Evolutionary conservation across 1,139 yeast species (phyloP).

Genomic region (Pichia sp.): DNA sequence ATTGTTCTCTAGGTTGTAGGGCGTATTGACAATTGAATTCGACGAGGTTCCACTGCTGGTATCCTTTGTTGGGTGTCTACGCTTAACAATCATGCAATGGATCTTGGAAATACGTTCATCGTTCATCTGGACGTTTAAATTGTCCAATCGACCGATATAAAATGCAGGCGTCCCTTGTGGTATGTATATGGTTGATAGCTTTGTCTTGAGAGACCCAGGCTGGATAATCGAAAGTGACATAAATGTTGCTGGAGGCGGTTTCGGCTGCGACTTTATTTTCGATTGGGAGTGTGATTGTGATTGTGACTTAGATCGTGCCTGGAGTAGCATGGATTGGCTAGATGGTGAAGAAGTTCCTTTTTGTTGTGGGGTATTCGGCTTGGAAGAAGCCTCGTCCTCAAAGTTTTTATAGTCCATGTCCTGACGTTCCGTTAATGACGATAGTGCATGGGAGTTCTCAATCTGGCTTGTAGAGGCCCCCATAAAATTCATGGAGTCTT

Average conservation of each 20-base stretch:
- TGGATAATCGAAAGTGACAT: conserved; percentile 9
- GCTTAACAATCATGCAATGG: conserved; percentile 67
- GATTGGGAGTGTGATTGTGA: background rate
- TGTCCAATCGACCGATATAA: conserved; percentile 54
- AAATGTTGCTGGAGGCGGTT: conserved; percentile 15
- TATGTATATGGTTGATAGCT: conserved; percentile 41
- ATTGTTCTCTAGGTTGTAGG: background rate
- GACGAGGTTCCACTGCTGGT: background rate
- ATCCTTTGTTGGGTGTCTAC: conserved; percentile 49
- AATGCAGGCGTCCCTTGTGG: conserved; percentile 61
- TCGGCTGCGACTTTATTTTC: background rate
- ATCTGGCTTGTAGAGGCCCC: conserved; percentile 4
- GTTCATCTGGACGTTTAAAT: conserved; percentile 53
- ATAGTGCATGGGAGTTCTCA: background rate
- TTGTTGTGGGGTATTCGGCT: background rate
- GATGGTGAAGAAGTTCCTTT: background rate
- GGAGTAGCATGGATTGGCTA: background rate
- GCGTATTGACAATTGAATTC: too few relatives aligned
- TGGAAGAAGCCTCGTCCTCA: background rate
- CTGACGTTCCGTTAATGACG: background rate
- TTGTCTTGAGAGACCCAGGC: background rate
- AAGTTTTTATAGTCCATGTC: background rate
- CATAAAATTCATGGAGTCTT: background rate
- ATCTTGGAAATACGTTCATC: conserved; percentile 79
- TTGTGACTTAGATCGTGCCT: background rate